Conservation (phyloP, 208 protist genomes). For the Leishmania major region DNA sequence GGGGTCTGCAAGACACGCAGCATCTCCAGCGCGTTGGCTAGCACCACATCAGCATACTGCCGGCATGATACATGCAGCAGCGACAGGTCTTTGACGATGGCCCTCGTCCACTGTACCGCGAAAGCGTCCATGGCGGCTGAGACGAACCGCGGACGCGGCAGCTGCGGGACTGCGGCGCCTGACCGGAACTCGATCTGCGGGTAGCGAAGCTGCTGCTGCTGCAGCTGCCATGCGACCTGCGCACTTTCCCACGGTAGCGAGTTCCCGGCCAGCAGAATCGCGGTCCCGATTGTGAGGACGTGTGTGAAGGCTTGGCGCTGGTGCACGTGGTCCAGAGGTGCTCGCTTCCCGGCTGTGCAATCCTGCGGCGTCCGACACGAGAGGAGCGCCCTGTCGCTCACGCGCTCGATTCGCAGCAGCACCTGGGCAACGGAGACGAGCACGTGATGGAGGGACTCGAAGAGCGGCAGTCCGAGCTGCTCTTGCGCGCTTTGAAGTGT, state of each 20-base stretch:
- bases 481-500: constrained; percentile 23
- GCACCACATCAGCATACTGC: constrained; percentile 8
- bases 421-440: constrained; percentile 14
- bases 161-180: neutral
- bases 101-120: constrained; percentile 14
- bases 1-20: constrained; percentile 16
- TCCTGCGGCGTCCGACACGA: neutral
- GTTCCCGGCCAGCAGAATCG: constrained; percentile 30
- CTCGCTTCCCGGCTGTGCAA: neutral
- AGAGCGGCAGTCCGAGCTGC: constrained; percentile 18
- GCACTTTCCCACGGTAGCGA: constrained; percentile 18
- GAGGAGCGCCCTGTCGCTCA: neutral
- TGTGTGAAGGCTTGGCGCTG: constrained; percentile 2
- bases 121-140: constrained; percentile 21
- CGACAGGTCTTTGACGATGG: constrained; percentile 9
- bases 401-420: constrained; percentile 28
- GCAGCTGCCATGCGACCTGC: constrained; percentile 29
- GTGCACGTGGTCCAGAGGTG: neutral
- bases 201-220: constrained; percentile 14
- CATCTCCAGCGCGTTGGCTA: constrained; percentile 24
- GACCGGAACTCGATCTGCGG: neutral
- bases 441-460: constrained; percentile 33
- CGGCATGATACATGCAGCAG: neutral
- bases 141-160: neutral
- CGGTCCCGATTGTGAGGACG: constrained; percentile 25